Conservation (phyloP, 805 yeast genomes). For the Candida namnaoensis region DNA sequence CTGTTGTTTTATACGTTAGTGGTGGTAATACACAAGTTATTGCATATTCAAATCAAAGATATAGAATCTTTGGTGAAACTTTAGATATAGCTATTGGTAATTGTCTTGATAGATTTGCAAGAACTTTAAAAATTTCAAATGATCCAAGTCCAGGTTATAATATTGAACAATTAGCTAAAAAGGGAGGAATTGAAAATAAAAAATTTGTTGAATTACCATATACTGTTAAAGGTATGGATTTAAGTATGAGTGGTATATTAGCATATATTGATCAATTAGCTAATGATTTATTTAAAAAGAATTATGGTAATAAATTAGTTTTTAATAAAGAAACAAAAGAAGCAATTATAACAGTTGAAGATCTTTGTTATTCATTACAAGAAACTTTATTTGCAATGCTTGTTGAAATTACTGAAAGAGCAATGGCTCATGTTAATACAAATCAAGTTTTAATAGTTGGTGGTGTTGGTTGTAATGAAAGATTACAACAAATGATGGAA, state of each 20-base stretch:
- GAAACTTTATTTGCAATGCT: conserved; percentile 93
- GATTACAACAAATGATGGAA: conserved; percentile 96
- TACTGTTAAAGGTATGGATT: conserved; percentile 97
- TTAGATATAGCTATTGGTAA: conserved; percentile 96
- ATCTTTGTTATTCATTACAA: conserved; percentile 86
- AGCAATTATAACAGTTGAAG: conserved; percentile 64
- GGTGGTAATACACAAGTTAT: conserved; percentile 99
- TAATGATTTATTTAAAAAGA: conserved; percentile 50
- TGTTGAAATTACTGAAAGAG: conserved; percentile 95
- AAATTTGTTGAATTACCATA: conserved; percentile 74
- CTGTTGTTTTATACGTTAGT: conserved; percentile 93
- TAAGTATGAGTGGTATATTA: conserved; percentile 92
- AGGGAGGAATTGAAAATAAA: conserved; percentile 22
- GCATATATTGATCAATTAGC: conserved; percentile 81
- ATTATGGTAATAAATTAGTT: conserved; percentile 23
- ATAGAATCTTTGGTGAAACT: conserved; percentile 98
- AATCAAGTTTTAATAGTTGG: conserved; percentile 91
- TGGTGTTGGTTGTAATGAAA: conserved; percentile 93
- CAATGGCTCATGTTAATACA: conserved; percentile 94
- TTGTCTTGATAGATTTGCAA: conserved; percentile 91
- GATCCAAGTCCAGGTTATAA: conserved; percentile 97
- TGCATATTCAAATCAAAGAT: conserved; percentile 89
- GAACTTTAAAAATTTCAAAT: conserved; percentile 81
- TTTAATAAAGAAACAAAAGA: conserved; percentile 29
- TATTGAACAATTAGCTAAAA: conserved; percentile 87